These are phyloP conservation scores for Colletotrichum somersetense DNA, from an alignment of 2,329 filamentous ascomycete genomes.

Conservation along the genomic window DNA sequence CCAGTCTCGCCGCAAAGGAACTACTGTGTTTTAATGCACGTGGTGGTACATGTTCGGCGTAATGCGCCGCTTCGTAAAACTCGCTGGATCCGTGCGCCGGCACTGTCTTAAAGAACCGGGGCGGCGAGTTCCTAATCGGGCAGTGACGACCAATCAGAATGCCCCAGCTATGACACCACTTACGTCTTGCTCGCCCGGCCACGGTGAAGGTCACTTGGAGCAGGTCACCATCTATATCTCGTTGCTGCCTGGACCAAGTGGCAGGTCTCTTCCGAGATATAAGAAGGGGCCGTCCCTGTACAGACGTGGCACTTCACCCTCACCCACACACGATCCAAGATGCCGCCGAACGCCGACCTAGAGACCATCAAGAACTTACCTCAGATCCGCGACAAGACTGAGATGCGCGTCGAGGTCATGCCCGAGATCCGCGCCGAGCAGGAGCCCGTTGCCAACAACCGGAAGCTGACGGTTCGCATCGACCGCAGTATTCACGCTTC, in stretches of 20 bases:
- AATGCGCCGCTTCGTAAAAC: conserved; percentile 38
- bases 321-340: not conserved
- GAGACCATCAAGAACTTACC: not conserved
- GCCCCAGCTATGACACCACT: not conserved
- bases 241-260: not conserved
- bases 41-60: not conserved
- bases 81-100: conserved; percentile 6
- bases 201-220: conserved; percentile 6
- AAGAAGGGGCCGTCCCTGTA: not conserved
- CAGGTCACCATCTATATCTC: not conserved
- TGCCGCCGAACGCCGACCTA: not conserved
- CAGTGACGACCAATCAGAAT: conserved; percentile 4
- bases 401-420: conserved; percentile 29
- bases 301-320: not conserved
- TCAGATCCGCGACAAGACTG: no score
- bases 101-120: not conserved
- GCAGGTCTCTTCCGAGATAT: not conserved
- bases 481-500: conserved; percentile 18
- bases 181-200: not conserved
- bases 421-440: conserved; percentile 28
- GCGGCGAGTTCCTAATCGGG: not conserved
- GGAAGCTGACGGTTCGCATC: conserved; percentile 35
- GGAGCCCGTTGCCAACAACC: conserved; percentile 18
- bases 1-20: no score
- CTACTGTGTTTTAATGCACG: no score